Evolutionary conservation across 2,329 filamentous ascomycete species (phyloP).

Genomic region (Aspergillus awamori): DNA sequence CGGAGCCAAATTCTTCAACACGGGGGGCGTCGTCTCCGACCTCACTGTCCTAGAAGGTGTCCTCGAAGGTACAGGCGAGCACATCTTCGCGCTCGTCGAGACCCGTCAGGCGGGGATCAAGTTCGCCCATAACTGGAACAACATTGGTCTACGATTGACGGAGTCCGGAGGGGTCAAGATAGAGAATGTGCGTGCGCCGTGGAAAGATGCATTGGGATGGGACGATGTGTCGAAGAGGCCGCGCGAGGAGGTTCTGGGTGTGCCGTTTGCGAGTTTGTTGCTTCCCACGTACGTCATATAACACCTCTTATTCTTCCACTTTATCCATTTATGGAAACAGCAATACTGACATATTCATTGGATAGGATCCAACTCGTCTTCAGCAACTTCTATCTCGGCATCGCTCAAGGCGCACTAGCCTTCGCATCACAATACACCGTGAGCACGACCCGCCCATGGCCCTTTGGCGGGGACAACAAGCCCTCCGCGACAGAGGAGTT

Average conservation of each 20-base stretch:
- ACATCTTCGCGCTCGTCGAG: conserved; percentile 65
- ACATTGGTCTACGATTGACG: conserved; percentile 64
- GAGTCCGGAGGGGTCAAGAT: conserved; percentile 67
- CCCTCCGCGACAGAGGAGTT: conserved; percentile 63
- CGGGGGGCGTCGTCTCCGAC: conserved; percentile 67
- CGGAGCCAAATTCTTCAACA: conserved; percentile 68
- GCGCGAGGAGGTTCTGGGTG: conserved; percentile 52
- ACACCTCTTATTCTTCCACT: not conserved
- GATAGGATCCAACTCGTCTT: conserved; percentile 65
- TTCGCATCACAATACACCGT: conserved; percentile 61
- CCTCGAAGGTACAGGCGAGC: conserved; percentile 59
- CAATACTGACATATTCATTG: not conserved
- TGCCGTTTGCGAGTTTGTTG: conserved; percentile 61
- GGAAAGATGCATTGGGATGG: conserved; percentile 67
- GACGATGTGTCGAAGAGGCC: conserved; percentile 54
- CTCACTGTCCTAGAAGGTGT: conserved; percentile 67
- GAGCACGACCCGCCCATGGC: conserved; percentile 63
- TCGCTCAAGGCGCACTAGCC: conserved; percentile 61
- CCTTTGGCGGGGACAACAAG: conserved; percentile 65
- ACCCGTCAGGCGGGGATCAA: conserved; percentile 62
- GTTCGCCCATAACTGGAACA: conserved; percentile 63
- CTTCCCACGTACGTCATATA: conserved; percentile 57
- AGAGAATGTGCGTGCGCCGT: conserved; percentile 58
- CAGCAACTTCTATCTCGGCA: conserved; percentile 67
- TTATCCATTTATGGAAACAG: not conserved